phyloP scores from a whole-genome alignment of 2,329 filamentous ascomycete species.

The Zalaria obscura region DNA sequence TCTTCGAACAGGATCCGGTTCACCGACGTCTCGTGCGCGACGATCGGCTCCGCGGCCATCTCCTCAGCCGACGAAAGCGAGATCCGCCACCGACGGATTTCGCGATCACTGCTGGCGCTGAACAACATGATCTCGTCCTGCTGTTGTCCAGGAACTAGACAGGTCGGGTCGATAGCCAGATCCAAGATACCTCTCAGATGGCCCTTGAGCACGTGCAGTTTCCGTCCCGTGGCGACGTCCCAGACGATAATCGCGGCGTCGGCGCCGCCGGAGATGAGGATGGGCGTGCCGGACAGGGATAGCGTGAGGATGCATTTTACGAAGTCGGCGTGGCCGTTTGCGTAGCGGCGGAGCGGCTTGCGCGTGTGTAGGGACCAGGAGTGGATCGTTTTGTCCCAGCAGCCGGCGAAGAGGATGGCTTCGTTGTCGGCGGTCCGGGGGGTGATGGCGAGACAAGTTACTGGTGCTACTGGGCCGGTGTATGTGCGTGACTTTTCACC shows the following conservation, averaged over 20 bases:
- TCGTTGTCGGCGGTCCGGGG: slow-evolving; percentile 15
- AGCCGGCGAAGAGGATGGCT: slow-evolving; percentile 63
- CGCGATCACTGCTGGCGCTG: slow-evolving; percentile 51
- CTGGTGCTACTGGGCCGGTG: slow-evolving; percentile 62
- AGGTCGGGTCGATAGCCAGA: slow-evolving; percentile 60
- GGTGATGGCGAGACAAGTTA: slow-evolving; percentile 62
- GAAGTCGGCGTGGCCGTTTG: slow-evolving; percentile 67
- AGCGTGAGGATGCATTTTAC: slow-evolving; percentile 65
- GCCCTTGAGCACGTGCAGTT: slow-evolving; percentile 66
- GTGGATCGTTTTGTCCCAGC: slow-evolving; percentile 90
- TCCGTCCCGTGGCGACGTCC: slow-evolving; percentile 53
- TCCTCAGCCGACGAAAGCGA: slow-evolving; percentile 39
- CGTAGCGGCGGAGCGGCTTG: slow-evolving; percentile 41
- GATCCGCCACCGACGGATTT: slow-evolving; percentile 65
- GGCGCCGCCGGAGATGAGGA: slow-evolving; percentile 32
- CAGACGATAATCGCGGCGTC: slow-evolving; percentile 53
- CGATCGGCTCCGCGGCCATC: slow-evolving; percentile 42
- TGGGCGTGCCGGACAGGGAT: slow-evolving; percentile 44
- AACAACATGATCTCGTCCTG: slow-evolving; percentile 42
- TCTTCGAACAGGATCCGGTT: slow-evolving; percentile 64
- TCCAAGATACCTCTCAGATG: slow-evolving; percentile 66
- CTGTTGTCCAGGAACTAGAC: slow-evolving; percentile 17
- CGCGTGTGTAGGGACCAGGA: slow-evolving; percentile 57
- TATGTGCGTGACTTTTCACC: slow-evolving; percentile 38
- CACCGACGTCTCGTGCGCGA: slow-evolving; percentile 81